phyloP scores from a whole-genome alignment of 1,284 basidiomycete species.

The Pseudozyma pruni region DNA sequence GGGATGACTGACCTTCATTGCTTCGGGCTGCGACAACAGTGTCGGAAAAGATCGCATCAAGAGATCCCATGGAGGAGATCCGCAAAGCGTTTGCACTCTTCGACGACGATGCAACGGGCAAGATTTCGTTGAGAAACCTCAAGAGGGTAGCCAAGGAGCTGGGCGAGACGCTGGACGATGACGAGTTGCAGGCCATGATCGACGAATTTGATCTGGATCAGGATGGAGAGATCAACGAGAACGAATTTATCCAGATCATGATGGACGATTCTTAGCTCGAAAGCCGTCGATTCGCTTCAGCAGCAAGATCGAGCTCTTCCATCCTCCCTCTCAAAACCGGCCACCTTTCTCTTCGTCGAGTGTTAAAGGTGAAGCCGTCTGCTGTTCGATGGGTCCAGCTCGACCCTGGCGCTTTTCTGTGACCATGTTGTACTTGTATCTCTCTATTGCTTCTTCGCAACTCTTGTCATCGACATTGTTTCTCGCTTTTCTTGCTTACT shows the following conservation, averaged over 20 bases:
- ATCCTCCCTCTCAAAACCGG: no score
- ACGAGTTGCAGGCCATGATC: constrained; percentile 99
- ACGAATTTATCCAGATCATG: constrained; percentile 96
- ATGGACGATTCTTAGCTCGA: constrained; percentile 76
- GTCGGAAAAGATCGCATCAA: constrained; percentile 89
- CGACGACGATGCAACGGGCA: constrained; percentile 94
- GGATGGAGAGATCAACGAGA: constrained; percentile 95
- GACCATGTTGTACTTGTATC: constrained; percentile 13
- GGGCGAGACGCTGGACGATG: constrained; percentile 93
- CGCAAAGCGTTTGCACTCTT: constrained; percentile 94
- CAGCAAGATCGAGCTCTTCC: no score
- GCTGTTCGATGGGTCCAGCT: no score
- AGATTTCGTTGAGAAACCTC: constrained; percentile 90
- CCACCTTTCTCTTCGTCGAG: no score
- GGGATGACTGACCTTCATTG: not conserved
- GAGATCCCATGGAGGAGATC: constrained; percentile 97
- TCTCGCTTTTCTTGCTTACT: not conserved
- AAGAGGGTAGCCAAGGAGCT: constrained; percentile 95
- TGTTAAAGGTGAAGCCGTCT: no score
- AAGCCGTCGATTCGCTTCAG: not conserved
- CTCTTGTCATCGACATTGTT: constrained; percentile 1
- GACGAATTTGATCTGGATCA: constrained; percentile 99
- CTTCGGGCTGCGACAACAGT: constrained; percentile 72
- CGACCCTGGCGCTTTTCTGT: no score
- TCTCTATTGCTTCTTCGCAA: not conserved